phyloP scores from a whole-genome alignment of 2,329 filamentous ascomycete species.

The Colletotrichum sp. region DNA sequence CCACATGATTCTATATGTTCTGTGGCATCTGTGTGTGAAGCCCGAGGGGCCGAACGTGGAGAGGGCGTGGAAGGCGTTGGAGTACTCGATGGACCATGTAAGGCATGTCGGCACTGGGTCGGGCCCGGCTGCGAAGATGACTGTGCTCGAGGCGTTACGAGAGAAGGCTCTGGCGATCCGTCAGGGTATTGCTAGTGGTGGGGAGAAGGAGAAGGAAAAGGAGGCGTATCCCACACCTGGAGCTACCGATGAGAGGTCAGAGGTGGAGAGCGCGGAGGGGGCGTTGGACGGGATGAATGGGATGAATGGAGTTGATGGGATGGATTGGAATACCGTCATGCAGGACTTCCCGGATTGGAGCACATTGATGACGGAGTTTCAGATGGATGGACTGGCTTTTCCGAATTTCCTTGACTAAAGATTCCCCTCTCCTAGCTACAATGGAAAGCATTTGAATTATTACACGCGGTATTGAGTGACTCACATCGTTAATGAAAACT shows the following conservation, averaged over 20 bases:
- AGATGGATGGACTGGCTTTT: slow-evolving; percentile 27
- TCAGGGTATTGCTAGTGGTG: background rate
- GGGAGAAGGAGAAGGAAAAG: background rate
- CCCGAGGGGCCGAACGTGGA: slow-evolving; percentile 33
- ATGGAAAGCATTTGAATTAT: background rate
- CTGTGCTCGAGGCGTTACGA: slow-evolving; percentile 32
- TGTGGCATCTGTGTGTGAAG: slow-evolving; percentile 47
- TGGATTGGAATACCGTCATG: background rate
- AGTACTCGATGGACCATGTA: background rate
- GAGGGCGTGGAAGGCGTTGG: slow-evolving; percentile 36
- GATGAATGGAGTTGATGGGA: background rate
- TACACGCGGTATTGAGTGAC: background rate
- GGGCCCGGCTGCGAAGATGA: slow-evolving; percentile 31
- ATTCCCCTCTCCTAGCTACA: background rate
- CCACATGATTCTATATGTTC: slow-evolving; percentile 45
- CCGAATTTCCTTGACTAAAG: slow-evolving; percentile 14
- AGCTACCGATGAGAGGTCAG: background rate
- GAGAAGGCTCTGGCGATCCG: slow-evolving; percentile 31
- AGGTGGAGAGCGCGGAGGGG: background rate
- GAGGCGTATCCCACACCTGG: background rate
- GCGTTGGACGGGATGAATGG: background rate
- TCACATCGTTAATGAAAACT: background rate
- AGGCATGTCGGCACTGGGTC: slow-evolving; percentile 15
- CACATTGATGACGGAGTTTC: slow-evolving; percentile 32
- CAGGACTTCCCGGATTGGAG: slow-evolving; percentile 31